Evolutionary conservation across 164 flowering plant genomes (phyloP), one percentile per base, ranked within the genome.

Genomic region (Vitis amurensis): DNA sequence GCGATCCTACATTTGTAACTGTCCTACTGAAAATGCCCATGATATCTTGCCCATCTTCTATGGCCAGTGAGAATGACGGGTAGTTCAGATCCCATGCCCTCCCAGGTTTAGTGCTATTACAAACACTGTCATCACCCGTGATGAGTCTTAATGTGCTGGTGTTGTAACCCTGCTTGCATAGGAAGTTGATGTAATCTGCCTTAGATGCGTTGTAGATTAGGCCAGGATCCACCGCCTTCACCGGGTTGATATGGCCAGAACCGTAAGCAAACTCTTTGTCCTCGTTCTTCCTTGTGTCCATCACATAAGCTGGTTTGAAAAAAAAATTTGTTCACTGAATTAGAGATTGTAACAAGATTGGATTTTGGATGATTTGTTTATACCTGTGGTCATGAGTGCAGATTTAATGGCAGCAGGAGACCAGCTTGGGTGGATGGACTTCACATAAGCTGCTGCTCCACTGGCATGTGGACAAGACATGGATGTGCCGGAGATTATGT

Each of bases 191-290:
- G 51, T 74, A 78, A 51, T 74, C 77, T 53, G 27, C 29, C 15
- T 63, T 70, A 23, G 64, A 59, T 55, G 77, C 70, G 17, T 78
- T 52, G 13, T 74, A 77, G 30, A 78, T 68, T 16, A 78, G 73
- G 15, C 81, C 77, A 59, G 77, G 77, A 11, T 78, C 19, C 14
- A 68, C 64, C 47, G 77, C 77, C 29, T 55, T 68, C 16, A 19
- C 8, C 15, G 77, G 81, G 72, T 78, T 71, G 31, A 78, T 56
- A 53, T 74, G 78, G 23, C 81, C 77, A 8, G 81, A 71, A 15
- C 81, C 75, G 27, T 78, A 74, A 9, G 77, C 72, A 50, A 78
- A 78, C 55, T 74, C 73, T 16, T 31, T 31, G 19, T 73, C 75
- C 2, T 64, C 66, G 27, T 64, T 50, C 68, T 64, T 74, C 11